Conservation (phyloP, 1,139 yeast species). For the Groenewaldozyma auringiensis region DNA sequence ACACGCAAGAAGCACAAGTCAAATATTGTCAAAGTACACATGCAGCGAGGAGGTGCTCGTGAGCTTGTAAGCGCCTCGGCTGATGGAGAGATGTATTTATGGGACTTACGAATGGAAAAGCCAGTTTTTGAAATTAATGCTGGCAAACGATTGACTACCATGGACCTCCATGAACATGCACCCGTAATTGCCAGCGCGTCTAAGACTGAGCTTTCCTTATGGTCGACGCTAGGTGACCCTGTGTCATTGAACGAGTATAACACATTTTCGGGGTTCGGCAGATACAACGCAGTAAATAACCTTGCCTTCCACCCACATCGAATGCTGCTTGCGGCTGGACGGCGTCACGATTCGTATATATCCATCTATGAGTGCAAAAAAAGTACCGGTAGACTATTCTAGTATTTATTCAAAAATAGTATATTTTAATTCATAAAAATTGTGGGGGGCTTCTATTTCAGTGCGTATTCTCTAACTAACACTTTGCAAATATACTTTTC, state of each 20-base stretch:
- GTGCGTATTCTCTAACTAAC: no score
- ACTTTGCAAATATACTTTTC: no score
- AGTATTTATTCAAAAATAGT: background rate
- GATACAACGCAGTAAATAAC: slow-evolving; percentile 46
- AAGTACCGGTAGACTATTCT: background rate
- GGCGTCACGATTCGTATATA: background rate
- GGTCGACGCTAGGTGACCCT: slow-evolving; percentile 79
- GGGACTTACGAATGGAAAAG: slow-evolving; percentile 77
- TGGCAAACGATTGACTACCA: slow-evolving; percentile 13
- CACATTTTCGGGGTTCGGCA: slow-evolving; percentile 33
- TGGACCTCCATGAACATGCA: slow-evolving; percentile 92
- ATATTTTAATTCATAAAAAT: no score
- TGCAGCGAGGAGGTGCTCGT: slow-evolving; percentile 95
- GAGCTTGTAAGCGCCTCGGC: slow-evolving; percentile 77
- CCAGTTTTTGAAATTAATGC: slow-evolving; percentile 66
- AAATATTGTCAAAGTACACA: slow-evolving; percentile 72
- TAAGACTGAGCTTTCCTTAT: slow-evolving; percentile 58
- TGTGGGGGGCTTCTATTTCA: no score
- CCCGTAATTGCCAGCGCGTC: slow-evolving; percentile 87
- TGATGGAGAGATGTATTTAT: slow-evolving; percentile 74
- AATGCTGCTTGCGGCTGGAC: slow-evolving; percentile 81
- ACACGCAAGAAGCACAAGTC: slow-evolving; percentile 62
- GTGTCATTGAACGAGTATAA: slow-evolving; percentile 42
- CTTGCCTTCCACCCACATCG: slow-evolving; percentile 87
- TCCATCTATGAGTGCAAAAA: slow-evolving; percentile 1